phyloP scores from a whole-genome alignment of 352 stramenopile genomes.

The Pythium utonaiense region DNA sequence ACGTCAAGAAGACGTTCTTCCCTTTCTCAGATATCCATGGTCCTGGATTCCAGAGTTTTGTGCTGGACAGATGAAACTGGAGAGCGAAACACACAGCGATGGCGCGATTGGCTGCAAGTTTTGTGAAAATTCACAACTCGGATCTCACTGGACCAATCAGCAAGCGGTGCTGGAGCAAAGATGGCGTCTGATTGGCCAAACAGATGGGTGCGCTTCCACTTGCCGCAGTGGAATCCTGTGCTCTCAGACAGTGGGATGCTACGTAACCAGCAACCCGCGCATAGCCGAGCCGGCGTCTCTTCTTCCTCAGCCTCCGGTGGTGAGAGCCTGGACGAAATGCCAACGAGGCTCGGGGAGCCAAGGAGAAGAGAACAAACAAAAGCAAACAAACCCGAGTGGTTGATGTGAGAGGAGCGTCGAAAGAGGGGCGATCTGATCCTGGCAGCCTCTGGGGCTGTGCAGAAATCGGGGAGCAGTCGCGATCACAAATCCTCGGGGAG shows the following conservation, averaged over 20 bases:
- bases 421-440: constrained; percentile 23
- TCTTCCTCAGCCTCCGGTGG: background rate
- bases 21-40: background rate
- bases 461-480: constrained; percentile 15
- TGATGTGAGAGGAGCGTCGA: constrained; percentile 18
- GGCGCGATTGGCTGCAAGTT: background rate
- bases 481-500: constrained; percentile 17
- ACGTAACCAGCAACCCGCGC: background rate
- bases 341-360: background rate
- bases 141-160: constrained; percentile 12
- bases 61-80: background rate
- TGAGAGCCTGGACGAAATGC: background rate
- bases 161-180: background rate
- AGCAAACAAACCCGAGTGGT: constrained; percentile 1
- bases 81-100: background rate
- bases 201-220: constrained; percentile 19
- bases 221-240: constrained; percentile 9
- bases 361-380: constrained; percentile 3
- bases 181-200: constrained; percentile 23
- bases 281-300: constrained; percentile 3
- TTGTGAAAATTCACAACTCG: no score
- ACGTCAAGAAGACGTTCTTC: constrained; percentile 4
- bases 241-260: constrained; percentile 11
- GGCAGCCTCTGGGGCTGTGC: background rate
- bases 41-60: background rate